Base-by-base conservation (phyloP, 129 eudicot species). In the Calendula officinalis region DNA sequence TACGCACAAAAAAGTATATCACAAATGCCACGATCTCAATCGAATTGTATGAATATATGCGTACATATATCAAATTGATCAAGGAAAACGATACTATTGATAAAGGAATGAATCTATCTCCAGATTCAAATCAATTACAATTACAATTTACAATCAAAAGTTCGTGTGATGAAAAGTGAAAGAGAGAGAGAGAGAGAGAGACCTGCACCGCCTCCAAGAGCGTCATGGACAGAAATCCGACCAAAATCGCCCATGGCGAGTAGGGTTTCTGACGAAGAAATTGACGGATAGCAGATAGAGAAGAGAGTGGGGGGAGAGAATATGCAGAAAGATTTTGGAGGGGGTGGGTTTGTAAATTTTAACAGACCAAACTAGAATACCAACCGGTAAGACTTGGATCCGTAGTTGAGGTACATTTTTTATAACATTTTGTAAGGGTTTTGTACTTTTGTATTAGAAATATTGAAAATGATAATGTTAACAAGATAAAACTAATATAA, bases 201-300 rank as follows among this genome's bases (percentile, higher is more conserved):
- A 92, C 98, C 95, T 71, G 95, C 60, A 73, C 94, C 96, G 55
- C 83, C 90, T 70, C 97, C 97, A 64, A 91, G 95, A 69, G 86
- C 82, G 35, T 63, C 88, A 75, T 91, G 81, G 63, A 85, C 91
- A 17, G 89, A 81, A 64, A 58, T 66, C 39, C 80, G 84, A 62
- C 68, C 81, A 75, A 76, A 64, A 37, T 85, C 95, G 72, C 56
- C 85, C 98, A 92, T 92, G 75, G 86, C 69, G 73, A 64, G 48
- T 66, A 72, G 86, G 84, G 68, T 73, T 78, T 72, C 49, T 35
- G 72, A 56, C 8, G 44, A 48, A 35, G 39, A 60, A 65, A 38
- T 45, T 2, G 75, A 36, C 7, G 7, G 34, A 32, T 55, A n/a
- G 7, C 64, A 50, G 16, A 5, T 11, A 43, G 51, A 34, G 9